Base-by-base conservation (phyloP, 78 protist species). In the Dictyostelium purpureum region DNA sequence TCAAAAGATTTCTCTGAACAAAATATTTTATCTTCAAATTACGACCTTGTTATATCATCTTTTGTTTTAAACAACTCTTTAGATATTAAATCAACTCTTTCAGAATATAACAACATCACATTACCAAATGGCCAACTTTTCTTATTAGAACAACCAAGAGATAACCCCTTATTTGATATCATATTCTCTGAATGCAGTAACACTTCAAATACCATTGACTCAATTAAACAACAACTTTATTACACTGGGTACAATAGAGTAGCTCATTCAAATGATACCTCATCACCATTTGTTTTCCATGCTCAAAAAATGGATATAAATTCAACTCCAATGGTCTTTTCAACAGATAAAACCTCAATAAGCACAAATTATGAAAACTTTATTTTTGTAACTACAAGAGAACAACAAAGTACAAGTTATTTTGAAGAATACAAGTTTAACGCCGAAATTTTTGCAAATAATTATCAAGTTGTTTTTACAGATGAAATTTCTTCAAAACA, bases 71-170 rank as follows among this genome's bases (percentile, higher is more conserved):
- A 21, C 28, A 16, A 63, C 10, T 18, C 65, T 16, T 4, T 57
- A 0, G 61, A 73, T 47, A 7, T 33, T 19, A 47, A 47, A 35
- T 1, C 1, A 47, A 2, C 47, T n/a, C 28, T 47, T 16, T 16
- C 21, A 73, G n/a, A 81, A 69, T 18, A 67, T 14, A 18, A 69
- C 24, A 65, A 49, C 14, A 21, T 81, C 1, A 14, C 67, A 12
- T 24, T 56, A 81, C 89, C 89, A 65, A 11, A 31, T 10, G 89
- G 89, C 31, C 79, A 69, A 65, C n/a, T 81, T 1, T 19, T 51
- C n/a, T 19, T 67, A 21, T 12, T 65, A 6, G 89, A 81, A 52
- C 43, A 77, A 51, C 89, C 89, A 65, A 18, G 35, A 26, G 51
- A 40, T 69, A 52, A 40, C 9, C 40, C 40, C 35, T 37, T 28